Conservation (phyloP, 208 protist genomes). For the Trypanosoma conorhini region DNA sequence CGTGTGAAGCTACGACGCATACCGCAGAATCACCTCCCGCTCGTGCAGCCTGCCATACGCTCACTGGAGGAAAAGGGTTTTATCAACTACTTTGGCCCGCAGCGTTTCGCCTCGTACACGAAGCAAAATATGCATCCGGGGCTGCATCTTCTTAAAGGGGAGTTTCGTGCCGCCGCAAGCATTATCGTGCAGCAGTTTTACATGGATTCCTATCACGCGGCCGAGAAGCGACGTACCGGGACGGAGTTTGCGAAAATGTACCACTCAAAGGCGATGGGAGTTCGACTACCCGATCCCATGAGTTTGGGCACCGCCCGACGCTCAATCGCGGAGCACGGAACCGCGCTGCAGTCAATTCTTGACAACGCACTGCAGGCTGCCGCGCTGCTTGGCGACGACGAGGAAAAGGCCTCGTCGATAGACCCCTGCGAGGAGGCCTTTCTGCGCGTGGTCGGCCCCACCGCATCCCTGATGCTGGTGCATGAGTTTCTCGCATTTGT, state of each 20-base stretch:
- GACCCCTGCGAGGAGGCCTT: constrained; percentile 87
- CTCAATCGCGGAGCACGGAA: constrained; percentile 64
- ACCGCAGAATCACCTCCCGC: constrained; percentile 50
- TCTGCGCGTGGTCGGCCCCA: constrained; percentile 70
- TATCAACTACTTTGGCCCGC: constrained; percentile 88
- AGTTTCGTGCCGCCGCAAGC: constrained; percentile 80
- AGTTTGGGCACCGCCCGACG: constrained; percentile 27
- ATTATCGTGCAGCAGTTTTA: constrained; percentile 90
- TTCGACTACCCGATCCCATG: constrained; percentile 54
- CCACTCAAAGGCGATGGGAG: constrained; percentile 37
- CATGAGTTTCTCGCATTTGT: constrained; percentile 88
- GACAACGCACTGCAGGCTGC: constrained; percentile 80
- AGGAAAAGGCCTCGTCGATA: constrained; percentile 19
- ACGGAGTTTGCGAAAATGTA: constrained; percentile 45
- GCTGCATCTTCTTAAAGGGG: constrained; percentile 77
- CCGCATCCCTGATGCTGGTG: constrained; percentile 69
- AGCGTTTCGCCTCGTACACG: constrained; percentile 80
- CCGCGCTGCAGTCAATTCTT: constrained; percentile 73
- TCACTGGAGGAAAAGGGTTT: constrained; percentile 78
- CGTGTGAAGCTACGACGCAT: constrained; percentile 67
- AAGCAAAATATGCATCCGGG: constrained; percentile 87
- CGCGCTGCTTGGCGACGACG: constrained; percentile 40
- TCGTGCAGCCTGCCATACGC: constrained; percentile 63
- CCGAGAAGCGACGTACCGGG: constrained; percentile 59
- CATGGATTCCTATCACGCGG: constrained; percentile 66